These are phyloP conservation scores for Phylloporus sp. DNA, from an alignment of 768 basidiomycete genomes.

Conservation along the genomic window DNA sequence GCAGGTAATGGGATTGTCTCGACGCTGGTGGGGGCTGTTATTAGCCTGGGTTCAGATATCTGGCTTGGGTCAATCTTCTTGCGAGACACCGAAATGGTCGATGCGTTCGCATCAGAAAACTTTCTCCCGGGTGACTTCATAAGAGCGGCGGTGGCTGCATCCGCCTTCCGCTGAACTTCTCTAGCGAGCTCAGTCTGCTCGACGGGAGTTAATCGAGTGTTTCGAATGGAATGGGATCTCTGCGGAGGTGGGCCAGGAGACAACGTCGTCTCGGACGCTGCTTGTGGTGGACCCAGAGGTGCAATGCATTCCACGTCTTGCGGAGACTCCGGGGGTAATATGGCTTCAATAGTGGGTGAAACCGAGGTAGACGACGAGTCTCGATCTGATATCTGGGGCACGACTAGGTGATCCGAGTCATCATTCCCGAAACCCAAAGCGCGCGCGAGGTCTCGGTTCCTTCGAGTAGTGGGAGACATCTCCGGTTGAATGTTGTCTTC, in stretches of 20 bases:
- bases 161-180: conserved; percentile 64
- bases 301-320: conserved; percentile 13
- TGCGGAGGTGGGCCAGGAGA: conserved; percentile 22
- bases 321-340: conserved; percentile 22
- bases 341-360: conserved; percentile 34
- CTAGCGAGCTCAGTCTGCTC: conserved; percentile 53
- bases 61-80: conserved; percentile 57
- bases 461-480: conserved; percentile 51
- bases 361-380: conserved; percentile 28
- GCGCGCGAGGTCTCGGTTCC: conserved; percentile 71
- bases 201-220: conserved; percentile 36
- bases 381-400: conserved; percentile 20
- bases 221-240: conserved; percentile 35
- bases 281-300: conserved; percentile 3
- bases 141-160: conserved; percentile 60
- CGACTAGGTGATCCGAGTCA: conserved; percentile 26
- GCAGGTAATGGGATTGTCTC: conserved; percentile 57
- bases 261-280: conserved; percentile 1
- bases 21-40: conserved; percentile 64
- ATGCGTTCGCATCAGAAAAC: conserved; percentile 37
- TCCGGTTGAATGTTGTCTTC: conserved; percentile 27
- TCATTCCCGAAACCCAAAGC: conserved; percentile 60
- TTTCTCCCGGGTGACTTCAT: conserved; percentile 45
- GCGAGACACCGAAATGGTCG: conserved; percentile 41
- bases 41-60: conserved; percentile 60